A percentile compares a stretch with the other conserved stretches of the same genome.
phyloP scores from a whole-genome alignment of 2,329 filamentous ascomycete genomes.

The Aspergillus awamori region DNA sequence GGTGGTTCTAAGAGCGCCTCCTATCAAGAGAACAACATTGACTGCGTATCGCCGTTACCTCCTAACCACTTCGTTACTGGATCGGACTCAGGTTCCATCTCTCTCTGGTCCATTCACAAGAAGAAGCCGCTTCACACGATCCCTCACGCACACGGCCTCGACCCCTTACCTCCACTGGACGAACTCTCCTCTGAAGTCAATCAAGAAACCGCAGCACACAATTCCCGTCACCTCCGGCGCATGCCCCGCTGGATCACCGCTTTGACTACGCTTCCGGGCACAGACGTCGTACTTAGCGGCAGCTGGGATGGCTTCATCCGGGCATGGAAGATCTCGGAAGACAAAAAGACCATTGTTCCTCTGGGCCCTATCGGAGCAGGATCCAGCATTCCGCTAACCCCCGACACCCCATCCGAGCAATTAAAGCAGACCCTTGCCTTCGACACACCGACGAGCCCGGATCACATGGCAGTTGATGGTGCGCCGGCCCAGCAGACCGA shows the following conservation, averaged over 20 bases:
- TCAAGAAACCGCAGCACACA: slow-evolving; percentile 53
- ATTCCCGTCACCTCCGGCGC: slow-evolving; percentile 54
- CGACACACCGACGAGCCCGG: slow-evolving; percentile 32
- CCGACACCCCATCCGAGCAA: slow-evolving; percentile 37
- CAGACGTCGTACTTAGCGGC: slow-evolving; percentile 84
- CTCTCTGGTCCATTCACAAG: slow-evolving; percentile 86
- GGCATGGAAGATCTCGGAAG: slow-evolving; percentile 80
- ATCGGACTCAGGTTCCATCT: slow-evolving; percentile 84
- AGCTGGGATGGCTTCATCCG: slow-evolving; percentile 92
- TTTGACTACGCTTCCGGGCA: slow-evolving; percentile 81
- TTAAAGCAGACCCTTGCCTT: slow-evolving; percentile 38
- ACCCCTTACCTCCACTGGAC: slow-evolving; percentile 68
- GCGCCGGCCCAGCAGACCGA: slow-evolving; percentile 18
- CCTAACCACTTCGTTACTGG: slow-evolving; percentile 90
- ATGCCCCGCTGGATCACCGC: slow-evolving; percentile 88
- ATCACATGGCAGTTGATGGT: slow-evolving; percentile 28
- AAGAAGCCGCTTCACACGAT: slow-evolving; percentile 90
- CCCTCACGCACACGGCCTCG: slow-evolving; percentile 80
- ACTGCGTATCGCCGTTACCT: slow-evolving; percentile 89
- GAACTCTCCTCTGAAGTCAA: slow-evolving; percentile 75
- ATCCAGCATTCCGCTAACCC: slow-evolving; percentile 15
- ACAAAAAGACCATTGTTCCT: slow-evolving; percentile 76
- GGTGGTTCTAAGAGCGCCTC: slow-evolving; percentile 63
- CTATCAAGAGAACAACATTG: slow-evolving; percentile 79
- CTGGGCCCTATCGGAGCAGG: slow-evolving; percentile 65